Percentiles rank a stretch among this genome's conserved stretches.
These are phyloP conservation scores for Ensete ventricosum DNA, from an alignment of 176 grass and related monocot species.

Conservation along the genomic window DNA sequence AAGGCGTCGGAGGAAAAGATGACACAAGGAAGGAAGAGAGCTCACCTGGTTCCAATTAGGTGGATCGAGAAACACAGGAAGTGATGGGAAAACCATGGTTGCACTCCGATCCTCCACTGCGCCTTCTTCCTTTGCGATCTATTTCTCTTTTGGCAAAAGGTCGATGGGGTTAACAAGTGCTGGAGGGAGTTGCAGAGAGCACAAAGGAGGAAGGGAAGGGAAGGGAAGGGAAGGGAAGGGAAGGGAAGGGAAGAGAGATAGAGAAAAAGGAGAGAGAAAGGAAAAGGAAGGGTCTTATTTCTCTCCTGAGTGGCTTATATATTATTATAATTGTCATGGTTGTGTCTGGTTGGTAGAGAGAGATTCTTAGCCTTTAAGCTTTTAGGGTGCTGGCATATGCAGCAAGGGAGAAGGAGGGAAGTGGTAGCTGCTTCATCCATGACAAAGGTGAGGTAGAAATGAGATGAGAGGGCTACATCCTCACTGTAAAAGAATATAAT, in stretches of 20 bases:
- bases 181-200: constrained; percentile 11
- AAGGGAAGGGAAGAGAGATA: neutral
- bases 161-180: neutral
- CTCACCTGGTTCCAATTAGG: constrained; percentile 19
- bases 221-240: neutral
- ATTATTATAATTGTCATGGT: neutral
- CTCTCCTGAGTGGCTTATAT: neutral
- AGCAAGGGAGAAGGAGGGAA: neutral
- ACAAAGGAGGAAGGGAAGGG: neutral
- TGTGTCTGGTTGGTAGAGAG: constrained; percentile 1
- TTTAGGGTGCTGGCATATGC: neutral
- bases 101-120: neutral
- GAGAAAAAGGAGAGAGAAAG: neutral
- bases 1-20: neutral
- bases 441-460: neutral
- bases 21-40: neutral
- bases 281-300: constrained; percentile 1
- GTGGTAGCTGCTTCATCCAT: neutral
- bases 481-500: too few species aligned
- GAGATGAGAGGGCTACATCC: neutral
- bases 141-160: constrained; percentile 14
- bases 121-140: constrained; percentile 1
- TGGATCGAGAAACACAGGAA: constrained; percentile 16
- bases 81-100: constrained; percentile 16
- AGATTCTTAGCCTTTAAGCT: constrained; percentile 13